Conservation (phyloP, 441 rosid genomes). For the Euphorbia corollata region DNA sequence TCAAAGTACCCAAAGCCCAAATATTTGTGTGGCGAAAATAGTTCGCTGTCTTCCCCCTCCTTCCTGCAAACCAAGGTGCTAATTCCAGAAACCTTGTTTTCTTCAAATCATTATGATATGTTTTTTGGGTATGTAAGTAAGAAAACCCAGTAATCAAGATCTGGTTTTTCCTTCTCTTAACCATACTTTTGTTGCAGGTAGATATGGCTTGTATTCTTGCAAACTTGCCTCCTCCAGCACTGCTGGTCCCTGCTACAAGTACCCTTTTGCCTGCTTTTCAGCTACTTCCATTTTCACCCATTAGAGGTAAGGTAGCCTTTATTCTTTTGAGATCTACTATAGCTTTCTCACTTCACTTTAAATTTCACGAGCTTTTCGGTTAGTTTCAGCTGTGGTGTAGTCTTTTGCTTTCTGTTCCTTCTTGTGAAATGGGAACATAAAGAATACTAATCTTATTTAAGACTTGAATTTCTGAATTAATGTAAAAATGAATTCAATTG, state of each 20-base stretch:
- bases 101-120: not conserved
- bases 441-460: too few species aligned
- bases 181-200: too few species aligned
- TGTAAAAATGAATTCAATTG: too few species aligned
- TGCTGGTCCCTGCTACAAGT: slow-evolving; percentile 35
- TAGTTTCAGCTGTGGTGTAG: not conserved
- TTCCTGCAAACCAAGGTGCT: slow-evolving; percentile 4
- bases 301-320: slow-evolving; percentile 28
- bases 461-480: too few species aligned
- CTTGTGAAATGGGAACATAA: not conserved
- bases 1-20: not conserved
- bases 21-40: slow-evolving; percentile 18
- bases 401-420: not conserved
- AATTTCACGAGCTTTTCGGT: slow-evolving; percentile 1
- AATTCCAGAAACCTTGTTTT: not conserved
- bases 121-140: not conserved
- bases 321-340: too few species aligned
- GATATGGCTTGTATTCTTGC: too few species aligned
- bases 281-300: slow-evolving; percentile 32
- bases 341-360: too few species aligned
- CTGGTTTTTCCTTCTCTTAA: too few species aligned
- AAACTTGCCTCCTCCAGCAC: slow-evolving; percentile 26
- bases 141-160: slow-evolving; percentile 8
- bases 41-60: slow-evolving; percentile 4
- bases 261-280: slow-evolving; percentile 34